Conservation (phyloP, 2,329 filamentous ascomycete genomes). For the Diaporthe longicolla region DNA sequence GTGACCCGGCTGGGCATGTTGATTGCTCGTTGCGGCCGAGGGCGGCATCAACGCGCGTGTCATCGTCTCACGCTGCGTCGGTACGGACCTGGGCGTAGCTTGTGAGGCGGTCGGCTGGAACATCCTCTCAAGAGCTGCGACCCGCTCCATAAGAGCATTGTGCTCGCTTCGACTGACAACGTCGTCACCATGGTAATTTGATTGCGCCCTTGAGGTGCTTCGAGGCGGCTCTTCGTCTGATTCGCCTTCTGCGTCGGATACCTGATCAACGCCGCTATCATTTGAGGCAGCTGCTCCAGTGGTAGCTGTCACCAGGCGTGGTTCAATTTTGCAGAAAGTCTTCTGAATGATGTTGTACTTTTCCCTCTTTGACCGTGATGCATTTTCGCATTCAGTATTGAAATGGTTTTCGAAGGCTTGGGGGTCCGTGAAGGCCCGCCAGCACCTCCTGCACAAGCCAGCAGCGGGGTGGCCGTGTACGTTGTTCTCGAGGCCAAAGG, state of each 20-base stretch:
- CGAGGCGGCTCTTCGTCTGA: not conserved
- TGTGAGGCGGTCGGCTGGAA: conserved; percentile 2
- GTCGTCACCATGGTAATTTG: not conserved
- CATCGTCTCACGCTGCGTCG: conserved; percentile 25
- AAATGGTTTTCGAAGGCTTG: conserved; percentile 48
- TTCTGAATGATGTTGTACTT: conserved; percentile 39
- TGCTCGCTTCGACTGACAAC: conserved; percentile 36
- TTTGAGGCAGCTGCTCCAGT: not conserved
- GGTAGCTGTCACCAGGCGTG: not conserved
- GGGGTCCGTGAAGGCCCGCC: conserved; percentile 48
- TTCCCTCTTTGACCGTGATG: conserved; percentile 40
- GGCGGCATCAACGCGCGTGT: conserved; percentile 34
- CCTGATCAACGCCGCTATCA: conserved; percentile 1
- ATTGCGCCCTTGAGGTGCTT: conserved; percentile 16
- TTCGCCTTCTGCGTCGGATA: conserved; percentile 30
- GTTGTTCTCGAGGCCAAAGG: conserved; percentile 49
- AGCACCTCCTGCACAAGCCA: conserved; percentile 53
- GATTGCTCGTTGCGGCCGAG: not conserved
- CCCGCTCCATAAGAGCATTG: conserved; percentile 35
- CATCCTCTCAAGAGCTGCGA: conserved; percentile 39
- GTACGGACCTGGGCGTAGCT: conserved; percentile 37
- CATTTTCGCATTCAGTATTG: conserved; percentile 38
- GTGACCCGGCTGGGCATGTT: conserved; percentile 33
- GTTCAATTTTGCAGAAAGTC: conserved; percentile 36
- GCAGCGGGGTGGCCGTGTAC: conserved; percentile 47